Conservation (phyloP, 2,329 filamentous ascomycete genomes). For the Lachnellula arida region DNA sequence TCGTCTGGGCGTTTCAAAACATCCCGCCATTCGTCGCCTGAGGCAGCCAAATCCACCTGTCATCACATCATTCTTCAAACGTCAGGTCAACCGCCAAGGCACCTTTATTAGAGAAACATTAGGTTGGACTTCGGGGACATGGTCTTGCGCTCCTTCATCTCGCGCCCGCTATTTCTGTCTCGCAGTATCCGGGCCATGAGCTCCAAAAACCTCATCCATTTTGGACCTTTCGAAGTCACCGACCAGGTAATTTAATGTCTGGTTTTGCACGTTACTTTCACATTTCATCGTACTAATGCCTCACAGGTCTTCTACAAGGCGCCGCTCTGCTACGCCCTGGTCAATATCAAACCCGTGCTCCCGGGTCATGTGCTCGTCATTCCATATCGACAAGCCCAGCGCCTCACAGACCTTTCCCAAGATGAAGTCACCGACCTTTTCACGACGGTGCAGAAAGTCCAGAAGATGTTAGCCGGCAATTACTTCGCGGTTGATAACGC, state of each 20-base stretch:
- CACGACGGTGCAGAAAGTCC: slow-evolving; percentile 75
- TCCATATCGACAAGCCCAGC: slow-evolving; percentile 62
- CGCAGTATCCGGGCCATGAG: slow-evolving; percentile 18
- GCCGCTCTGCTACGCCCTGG: slow-evolving; percentile 74
- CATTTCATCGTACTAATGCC: background rate
- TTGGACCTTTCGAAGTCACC: slow-evolving; percentile 73
- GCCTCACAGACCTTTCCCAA: slow-evolving; percentile 45
- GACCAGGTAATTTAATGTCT: slow-evolving; percentile 51
- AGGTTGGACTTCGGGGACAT: slow-evolving; percentile 8
- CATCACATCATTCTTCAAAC: background rate
- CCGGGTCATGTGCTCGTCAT: slow-evolving; percentile 92
- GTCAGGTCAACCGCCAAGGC: background rate
- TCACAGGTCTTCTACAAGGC: slow-evolving; percentile 81
- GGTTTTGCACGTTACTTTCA: background rate
- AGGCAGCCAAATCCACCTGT: background rate
- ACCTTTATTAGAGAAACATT: background rate
- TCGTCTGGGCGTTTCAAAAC: background rate
- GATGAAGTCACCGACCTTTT: slow-evolving; percentile 66
- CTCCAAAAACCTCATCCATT: slow-evolving; percentile 48
- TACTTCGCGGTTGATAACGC: slow-evolving; percentile 51
- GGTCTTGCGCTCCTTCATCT: slow-evolving; percentile 11
- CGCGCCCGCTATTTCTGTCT: background rate
- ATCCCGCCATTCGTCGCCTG: background rate
- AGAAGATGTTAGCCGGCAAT: slow-evolving; percentile 62
- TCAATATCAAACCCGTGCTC: slow-evolving; percentile 92